Conservation (phyloP, 2,329 filamentous ascomycete genomes). For the Monilinia fructicola region DNA sequence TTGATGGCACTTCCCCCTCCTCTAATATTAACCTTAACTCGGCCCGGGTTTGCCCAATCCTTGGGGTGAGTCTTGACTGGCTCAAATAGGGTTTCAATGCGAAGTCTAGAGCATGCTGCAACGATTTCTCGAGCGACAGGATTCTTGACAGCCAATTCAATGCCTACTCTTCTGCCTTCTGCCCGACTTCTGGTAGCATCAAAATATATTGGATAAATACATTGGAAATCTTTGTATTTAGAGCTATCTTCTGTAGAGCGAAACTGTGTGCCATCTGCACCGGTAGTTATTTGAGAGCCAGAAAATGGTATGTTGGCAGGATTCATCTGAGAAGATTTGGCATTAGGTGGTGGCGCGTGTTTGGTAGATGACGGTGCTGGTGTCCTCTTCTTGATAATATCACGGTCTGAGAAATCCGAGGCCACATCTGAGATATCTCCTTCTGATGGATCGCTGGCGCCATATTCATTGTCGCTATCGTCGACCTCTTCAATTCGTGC, state of each 20-base stretch:
- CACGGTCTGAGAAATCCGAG: conserved; percentile 53
- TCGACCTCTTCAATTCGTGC: conserved; percentile 90
- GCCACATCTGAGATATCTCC: conserved; percentile 71
- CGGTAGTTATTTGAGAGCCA: conserved; percentile 42
- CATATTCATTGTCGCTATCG: conserved; percentile 60
- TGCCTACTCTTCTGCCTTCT: conserved; percentile 76
- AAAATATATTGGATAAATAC: conserved; percentile 95
- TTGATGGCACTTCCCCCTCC: conserved; percentile 58
- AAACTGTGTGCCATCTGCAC: conserved; percentile 42
- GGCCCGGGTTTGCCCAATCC: conserved; percentile 95
- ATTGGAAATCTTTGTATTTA: conserved; percentile 75
- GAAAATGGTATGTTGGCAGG: conserved; percentile 44
- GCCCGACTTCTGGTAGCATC: conserved; percentile 72
- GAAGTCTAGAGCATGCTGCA: conserved; percentile 73
- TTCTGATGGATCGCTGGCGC: conserved; percentile 74
- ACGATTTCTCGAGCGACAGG: conserved; percentile 88
- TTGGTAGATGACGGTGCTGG: conserved; percentile 22
- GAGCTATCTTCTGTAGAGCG: conserved; percentile 48
- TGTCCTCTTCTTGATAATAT: conserved; percentile 36
- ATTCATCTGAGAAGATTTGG: conserved; percentile 43
- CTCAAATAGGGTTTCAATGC: conserved; percentile 76
- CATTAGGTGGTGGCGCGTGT: conserved; percentile 39
- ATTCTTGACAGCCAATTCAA: conserved; percentile 72
- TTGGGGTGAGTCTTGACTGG: conserved; percentile 90
- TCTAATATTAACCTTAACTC: conserved; percentile 76